phyloP scores from a whole-genome alignment of 768 basidiomycete genomes.

The Leccinellum rugosiceps region DNA sequence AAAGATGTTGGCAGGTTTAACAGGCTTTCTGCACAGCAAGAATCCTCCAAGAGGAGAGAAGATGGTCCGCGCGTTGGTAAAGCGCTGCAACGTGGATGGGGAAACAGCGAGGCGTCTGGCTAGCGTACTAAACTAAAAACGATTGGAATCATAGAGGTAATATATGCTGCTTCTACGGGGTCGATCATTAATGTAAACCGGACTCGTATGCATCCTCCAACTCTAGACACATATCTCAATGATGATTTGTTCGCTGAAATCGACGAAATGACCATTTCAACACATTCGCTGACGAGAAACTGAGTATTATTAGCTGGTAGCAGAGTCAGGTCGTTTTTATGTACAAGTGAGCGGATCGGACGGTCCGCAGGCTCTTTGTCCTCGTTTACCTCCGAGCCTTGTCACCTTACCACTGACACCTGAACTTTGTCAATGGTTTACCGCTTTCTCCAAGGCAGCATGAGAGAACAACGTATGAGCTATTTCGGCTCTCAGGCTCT shows the following conservation, averaged over 20 bases:
- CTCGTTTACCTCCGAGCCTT: neutral
- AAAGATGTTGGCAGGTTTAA: conserved; percentile 20
- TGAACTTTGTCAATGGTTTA: neutral
- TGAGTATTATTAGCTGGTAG: too few species aligned
- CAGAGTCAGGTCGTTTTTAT: too few species aligned
- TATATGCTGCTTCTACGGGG: neutral
- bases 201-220: neutral
- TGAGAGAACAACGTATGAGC: conserved; percentile 1
- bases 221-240: neutral
- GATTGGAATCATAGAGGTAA: neutral
- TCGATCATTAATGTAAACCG: neutral
- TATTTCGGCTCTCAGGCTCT: conserved; percentile 26
- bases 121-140: conserved; percentile 3
- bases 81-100: conserved; percentile 28
- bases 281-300: too few species aligned
- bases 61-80: conserved; percentile 21
- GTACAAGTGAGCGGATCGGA: too few species aligned
- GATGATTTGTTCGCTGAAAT: neutral
- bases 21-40: conserved; percentile 16
- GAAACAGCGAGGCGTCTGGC: conserved; percentile 26
- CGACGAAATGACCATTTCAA: neutral
- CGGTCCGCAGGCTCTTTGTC: too few species aligned
- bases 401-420: neutral
- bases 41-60: conserved; percentile 26
- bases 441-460: neutral